Percentiles rank a stretch among this genome's conserved stretches.
These are phyloP conservation scores for Paratrypanosoma confusum DNA, from an alignment of 208 protist genomes.

Conservation along the genomic window DNA sequence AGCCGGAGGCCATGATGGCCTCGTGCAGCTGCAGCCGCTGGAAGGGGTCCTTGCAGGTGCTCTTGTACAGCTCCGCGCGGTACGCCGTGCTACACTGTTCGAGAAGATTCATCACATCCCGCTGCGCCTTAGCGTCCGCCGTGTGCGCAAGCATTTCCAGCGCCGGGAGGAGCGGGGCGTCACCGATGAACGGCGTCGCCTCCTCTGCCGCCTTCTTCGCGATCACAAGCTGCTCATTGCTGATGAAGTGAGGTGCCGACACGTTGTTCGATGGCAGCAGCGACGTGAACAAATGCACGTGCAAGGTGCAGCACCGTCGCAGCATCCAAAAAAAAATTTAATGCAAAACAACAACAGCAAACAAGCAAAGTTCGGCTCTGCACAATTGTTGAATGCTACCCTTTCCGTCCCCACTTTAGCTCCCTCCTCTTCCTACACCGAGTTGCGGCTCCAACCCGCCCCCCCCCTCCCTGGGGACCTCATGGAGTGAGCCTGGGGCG, in stretches of 20 bases:
- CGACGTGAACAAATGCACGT: conserved; percentile 72
- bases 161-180: conserved; percentile 19
- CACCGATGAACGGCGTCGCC: conserved; percentile 24
- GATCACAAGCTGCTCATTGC: conserved; percentile 14
- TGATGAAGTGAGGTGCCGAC: conserved; percentile 26
- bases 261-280: conserved; percentile 50
- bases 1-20: conserved; percentile 82
- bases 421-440: too few relatives aligned
- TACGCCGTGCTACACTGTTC: conserved; percentile 30
- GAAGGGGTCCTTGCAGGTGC: conserved; percentile 35
- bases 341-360: neutral
- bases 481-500: too few relatives aligned
- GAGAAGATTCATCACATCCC: conserved; percentile 24
- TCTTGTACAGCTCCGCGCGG: conserved; percentile 53
- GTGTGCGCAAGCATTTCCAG: conserved; percentile 26
- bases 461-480: too few relatives aligned
- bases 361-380: too few relatives aligned
- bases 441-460: too few relatives aligned
- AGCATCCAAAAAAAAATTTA: conserved; percentile 32
- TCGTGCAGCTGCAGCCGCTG: conserved; percentile 74
- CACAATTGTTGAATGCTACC: too few relatives aligned
- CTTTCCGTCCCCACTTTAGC: too few relatives aligned
- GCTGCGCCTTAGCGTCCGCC: conserved; percentile 22
- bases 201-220: conserved; percentile 42
- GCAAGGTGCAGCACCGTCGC: conserved; percentile 21